phyloP scores from a whole-genome alignment of 305 asterid genomes.

The Plantago lanceolata region DNA sequence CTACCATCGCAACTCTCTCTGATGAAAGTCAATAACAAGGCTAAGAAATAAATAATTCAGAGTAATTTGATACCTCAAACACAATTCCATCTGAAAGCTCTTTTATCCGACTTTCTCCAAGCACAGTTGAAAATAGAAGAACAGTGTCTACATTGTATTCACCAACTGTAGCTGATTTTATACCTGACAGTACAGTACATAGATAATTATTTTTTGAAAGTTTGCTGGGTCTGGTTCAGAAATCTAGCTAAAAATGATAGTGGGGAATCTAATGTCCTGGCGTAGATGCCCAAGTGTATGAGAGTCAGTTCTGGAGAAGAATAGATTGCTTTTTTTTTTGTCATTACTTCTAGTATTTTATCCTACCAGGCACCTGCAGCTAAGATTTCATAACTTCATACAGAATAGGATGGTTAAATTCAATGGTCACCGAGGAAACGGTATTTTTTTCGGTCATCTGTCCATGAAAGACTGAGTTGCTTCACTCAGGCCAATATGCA shows the following conservation, averaged over 20 bases:
- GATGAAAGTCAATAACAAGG: slow-evolving; percentile 4
- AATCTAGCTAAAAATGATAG: slow-evolving; percentile 4
- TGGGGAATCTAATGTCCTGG: neutral
- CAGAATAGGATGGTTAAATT: neutral
- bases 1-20: neutral
- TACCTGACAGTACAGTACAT: slow-evolving; percentile 36
- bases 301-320: neutral
- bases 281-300: neutral
- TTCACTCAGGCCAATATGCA: too few species aligned
- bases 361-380: neutral
- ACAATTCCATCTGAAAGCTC: slow-evolving; percentile 48
- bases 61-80: slow-evolving; percentile 39
- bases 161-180: slow-evolving; percentile 30
- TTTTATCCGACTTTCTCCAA: slow-evolving; percentile 35
- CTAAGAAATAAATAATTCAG: slow-evolving; percentile 9
- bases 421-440: neutral
- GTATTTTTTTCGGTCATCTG: too few species aligned
- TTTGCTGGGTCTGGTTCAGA: neutral
- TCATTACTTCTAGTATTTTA: neutral
- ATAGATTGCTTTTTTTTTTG: too few species aligned
- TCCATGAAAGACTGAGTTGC: too few species aligned
- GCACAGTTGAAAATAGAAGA: slow-evolving; percentile 40
- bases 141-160: slow-evolving; percentile 33
- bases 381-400: neutral
- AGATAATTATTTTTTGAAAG: neutral